A percentile compares a stretch with the other conserved stretches of the same genome.
phyloP scores from a whole-genome alignment of 768 basidiomycete genomes.

The Mycena capillaripes region DNA sequence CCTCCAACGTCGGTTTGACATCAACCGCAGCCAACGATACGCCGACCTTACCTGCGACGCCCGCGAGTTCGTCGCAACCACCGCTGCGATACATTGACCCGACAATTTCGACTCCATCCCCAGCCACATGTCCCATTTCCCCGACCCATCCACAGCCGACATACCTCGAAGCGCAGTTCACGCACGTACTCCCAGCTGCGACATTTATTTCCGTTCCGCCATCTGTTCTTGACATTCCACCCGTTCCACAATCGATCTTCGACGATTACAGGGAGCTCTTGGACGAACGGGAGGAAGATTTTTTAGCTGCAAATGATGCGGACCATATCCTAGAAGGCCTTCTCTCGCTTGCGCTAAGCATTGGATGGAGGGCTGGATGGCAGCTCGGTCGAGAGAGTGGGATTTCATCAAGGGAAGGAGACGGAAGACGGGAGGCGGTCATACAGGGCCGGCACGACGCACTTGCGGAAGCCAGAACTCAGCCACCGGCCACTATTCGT shows the following conservation, averaged over 20 bases:
- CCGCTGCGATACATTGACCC: too few species aligned
- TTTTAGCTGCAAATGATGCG: too few species aligned
- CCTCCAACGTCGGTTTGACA: neutral
- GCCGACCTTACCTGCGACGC: too few species aligned
- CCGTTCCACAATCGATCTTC: too few species aligned
- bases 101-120: neutral
- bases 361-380: neutral
- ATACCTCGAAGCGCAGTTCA: neutral
- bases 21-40: neutral
- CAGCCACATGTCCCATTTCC: neutral
- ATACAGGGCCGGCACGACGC: neutral
- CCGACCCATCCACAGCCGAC: neutral
- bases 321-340: too few species aligned
- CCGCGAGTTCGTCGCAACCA: too few species aligned
- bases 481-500: neutral
- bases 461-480: neutral
- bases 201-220: too few species aligned
- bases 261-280: neutral
- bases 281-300: neutral
- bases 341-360: neutral
- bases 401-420: neutral
- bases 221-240: too few species aligned
- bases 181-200: too few species aligned
- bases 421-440: neutral
- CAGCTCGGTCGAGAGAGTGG: neutral